Conservation (phyloP, 2,329 filamentous ascomycete genomes). For the Fusarium xyrophilum region DNA sequence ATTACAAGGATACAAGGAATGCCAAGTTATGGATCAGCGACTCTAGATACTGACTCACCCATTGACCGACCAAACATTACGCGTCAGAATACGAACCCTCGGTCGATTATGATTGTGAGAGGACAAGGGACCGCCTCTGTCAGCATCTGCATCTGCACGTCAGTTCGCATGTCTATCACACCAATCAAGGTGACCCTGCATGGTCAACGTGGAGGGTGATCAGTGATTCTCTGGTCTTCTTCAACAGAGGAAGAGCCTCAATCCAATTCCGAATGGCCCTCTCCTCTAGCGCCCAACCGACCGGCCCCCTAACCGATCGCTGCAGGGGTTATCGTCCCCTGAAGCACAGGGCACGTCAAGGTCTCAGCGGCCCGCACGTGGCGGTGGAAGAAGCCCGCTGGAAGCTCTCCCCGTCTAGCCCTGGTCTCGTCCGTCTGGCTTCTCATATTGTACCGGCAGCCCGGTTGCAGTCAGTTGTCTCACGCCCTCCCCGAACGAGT, state of each 20-base stretch:
- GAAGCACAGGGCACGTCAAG: constrained; percentile 31
- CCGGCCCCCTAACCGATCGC: constrained; percentile 17
- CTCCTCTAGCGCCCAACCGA: background rate
- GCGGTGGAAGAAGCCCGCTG: constrained; percentile 24
- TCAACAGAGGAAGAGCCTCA: constrained; percentile 9
- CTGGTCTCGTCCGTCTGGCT: background rate
- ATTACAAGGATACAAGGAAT: constrained; percentile 3
- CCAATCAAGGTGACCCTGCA: constrained; percentile 23
- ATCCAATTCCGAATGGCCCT: background rate
- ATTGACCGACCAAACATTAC: constrained; percentile 5
- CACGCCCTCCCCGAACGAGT: constrained; percentile 26
- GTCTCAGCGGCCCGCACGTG: constrained; percentile 30
- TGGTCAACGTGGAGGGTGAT: constrained; percentile 1
- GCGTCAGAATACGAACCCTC: constrained; percentile 22
- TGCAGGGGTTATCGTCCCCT: constrained; percentile 33
- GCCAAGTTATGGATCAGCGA: background rate
- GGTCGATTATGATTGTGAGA: background rate
- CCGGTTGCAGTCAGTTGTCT: background rate
- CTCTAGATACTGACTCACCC: constrained; percentile 4
- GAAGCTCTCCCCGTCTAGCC: constrained; percentile 1
- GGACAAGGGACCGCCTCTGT: background rate
- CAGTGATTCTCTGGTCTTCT: background rate
- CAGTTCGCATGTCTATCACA: constrained; percentile 19
- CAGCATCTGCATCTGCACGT: constrained; percentile 28
- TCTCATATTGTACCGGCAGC: constrained; percentile 19